These are phyloP conservation scores for Vitis labrusca DNA, from an alignment of 164 flowering plant species.

Conservation along the genomic window DNA sequence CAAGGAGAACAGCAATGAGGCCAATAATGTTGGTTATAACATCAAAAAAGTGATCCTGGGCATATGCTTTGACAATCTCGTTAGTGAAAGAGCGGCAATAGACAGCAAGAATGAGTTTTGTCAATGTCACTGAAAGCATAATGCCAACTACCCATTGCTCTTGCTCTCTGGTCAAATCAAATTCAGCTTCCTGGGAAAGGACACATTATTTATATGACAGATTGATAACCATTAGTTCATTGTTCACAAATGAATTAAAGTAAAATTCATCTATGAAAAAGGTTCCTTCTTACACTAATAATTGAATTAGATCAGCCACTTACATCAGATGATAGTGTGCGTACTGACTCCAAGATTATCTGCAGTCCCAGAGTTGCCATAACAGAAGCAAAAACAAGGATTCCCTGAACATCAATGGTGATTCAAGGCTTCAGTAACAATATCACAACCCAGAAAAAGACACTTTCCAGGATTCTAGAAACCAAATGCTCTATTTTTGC, in stretches of 20 bases:
- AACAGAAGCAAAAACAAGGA: conserved; percentile 92
- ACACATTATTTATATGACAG: not conserved
- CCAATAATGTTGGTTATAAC: conserved; percentile 87
- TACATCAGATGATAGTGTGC: conserved; percentile 60
- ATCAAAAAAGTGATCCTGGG: conserved; percentile 94
- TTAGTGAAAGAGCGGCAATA: conserved; percentile 83
- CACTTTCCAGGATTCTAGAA: no score
- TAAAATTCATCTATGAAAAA: not conserved
- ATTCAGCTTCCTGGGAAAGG: conserved; percentile 44
- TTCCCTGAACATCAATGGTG: conserved; percentile 56
- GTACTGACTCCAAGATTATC: conserved; percentile 79
- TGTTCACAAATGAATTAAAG: not conserved
- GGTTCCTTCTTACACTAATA: not conserved
- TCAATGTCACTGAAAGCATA: conserved; percentile 77
- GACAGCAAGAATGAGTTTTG: conserved; percentile 56
- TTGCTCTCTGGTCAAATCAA: conserved; percentile 62
- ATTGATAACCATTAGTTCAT: not conserved
- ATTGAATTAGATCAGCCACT: conserved; percentile 20
- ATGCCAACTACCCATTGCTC: conserved; percentile 78
- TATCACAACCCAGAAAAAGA: no score
- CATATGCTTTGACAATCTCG: conserved; percentile 94
- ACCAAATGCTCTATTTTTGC: no score
- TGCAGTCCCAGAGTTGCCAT: conserved; percentile 94
- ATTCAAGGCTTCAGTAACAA: not conserved
- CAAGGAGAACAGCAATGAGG: conserved; percentile 77